These are phyloP conservation scores for Apiospora hydei DNA, from an alignment of 2,329 filamentous ascomycete genomes.

Conservation along the genomic window DNA sequence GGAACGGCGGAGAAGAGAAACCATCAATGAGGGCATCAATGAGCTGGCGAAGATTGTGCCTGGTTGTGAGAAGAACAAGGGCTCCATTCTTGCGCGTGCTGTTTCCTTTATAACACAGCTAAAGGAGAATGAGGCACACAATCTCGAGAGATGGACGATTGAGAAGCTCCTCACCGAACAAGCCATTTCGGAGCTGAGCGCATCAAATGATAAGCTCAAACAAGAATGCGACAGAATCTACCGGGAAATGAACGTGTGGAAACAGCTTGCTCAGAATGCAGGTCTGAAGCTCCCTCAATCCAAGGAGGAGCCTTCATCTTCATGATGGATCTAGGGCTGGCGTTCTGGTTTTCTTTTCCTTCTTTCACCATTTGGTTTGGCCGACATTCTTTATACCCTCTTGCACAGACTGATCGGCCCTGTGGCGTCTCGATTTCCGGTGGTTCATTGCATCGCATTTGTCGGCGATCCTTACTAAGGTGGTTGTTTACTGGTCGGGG, in stretches of 20 bases:
- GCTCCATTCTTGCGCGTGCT: constrained; percentile 90
- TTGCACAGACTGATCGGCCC: constrained; percentile 15
- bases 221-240: constrained; percentile 79
- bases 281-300: constrained; percentile 57
- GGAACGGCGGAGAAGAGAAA: constrained; percentile 93
- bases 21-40: constrained; percentile 98
- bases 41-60: constrained; percentile 98
- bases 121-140: constrained; percentile 91
- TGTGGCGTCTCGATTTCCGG: constrained; percentile 12
- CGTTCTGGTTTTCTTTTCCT: constrained; percentile 8
- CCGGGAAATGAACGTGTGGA: constrained; percentile 81
- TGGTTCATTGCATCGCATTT: constrained; percentile 19
- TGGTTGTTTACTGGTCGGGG: background rate
- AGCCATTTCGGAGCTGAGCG: constrained; percentile 85
- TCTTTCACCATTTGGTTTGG: constrained; percentile 15
- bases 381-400: constrained; percentile 19
- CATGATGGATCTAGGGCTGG: constrained; percentile 13
- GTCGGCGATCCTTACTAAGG: background rate
- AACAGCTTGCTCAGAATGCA: constrained; percentile 69
- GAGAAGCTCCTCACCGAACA: constrained; percentile 91
- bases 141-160: constrained; percentile 92
- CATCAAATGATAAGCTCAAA: constrained; percentile 88
- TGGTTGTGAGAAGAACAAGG: constrained; percentile 98
- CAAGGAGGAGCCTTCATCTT: constrained; percentile 47
- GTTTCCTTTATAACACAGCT: constrained; percentile 95